Evolutionary conservation across 1,284 basidiomycete species (phyloP).

Genomic region (Takashimella koratensis): DNA sequence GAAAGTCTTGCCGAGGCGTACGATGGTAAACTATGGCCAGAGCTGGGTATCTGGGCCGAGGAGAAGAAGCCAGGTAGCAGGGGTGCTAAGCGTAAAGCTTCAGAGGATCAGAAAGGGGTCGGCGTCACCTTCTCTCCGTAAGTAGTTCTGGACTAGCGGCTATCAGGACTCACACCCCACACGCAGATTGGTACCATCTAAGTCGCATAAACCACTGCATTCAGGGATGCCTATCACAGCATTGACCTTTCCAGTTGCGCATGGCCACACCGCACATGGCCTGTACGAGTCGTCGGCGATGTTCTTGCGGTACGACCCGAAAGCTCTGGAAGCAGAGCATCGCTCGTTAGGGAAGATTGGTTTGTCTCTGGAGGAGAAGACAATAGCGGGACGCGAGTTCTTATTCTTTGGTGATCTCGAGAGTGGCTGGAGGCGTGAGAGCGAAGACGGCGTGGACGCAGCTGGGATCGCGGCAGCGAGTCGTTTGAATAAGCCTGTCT

Average conservation of each 20-base stretch:
- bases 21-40: conserved; percentile 46
- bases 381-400: conserved; percentile 27
- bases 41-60: conserved; percentile 40
- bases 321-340: conserved; percentile 3
- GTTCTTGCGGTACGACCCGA: conserved; percentile 41
- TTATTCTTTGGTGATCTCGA: conserved; percentile 49
- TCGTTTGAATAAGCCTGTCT: conserved; percentile 31
- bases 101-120: conserved; percentile 15
- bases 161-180: not conserved
- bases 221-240: conserved; percentile 34
- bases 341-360: not conserved
- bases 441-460: conserved; percentile 18
- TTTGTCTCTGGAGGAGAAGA: not conserved
- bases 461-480: conserved; percentile 12
- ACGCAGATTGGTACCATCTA: conserved; percentile 11
- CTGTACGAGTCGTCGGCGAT: conserved; percentile 44
- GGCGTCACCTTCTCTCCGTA: conserved; percentile 35
- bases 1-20: conserved; percentile 38
- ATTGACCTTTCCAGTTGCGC: conserved; percentile 37
- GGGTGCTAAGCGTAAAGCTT: conserved; percentile 3
- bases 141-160: conserved; percentile 8
- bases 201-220: conserved; percentile 24
- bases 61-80: conserved; percentile 5
- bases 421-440: conserved; percentile 19
- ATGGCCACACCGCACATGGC: conserved; percentile 43